A percentile compares a stretch with the other conserved stretches of the same genome.
These are phyloP conservation scores for Termitomyces sp. DNA, from an alignment of 768 basidiomycete genomes.

Conservation along the genomic window DNA sequence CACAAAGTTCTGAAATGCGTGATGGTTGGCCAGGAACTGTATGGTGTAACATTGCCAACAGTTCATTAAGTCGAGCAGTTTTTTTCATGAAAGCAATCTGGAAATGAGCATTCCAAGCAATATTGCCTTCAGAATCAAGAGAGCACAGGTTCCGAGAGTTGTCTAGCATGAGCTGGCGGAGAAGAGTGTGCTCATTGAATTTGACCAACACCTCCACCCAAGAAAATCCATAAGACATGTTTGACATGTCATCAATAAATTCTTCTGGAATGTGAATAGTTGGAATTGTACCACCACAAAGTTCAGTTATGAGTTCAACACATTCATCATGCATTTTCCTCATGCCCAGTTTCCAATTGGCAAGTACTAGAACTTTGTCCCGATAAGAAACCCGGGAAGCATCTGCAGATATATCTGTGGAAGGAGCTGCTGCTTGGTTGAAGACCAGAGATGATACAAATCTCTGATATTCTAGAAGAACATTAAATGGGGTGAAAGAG, in stretches of 20 bases:
- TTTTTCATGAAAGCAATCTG: not conserved
- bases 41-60: not conserved
- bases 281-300: not conserved
- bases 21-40: not conserved
- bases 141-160: not conserved
- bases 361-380: not conserved
- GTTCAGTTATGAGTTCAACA: not conserved
- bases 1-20: not conserved
- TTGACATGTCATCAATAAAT: not conserved
- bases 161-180: not conserved
- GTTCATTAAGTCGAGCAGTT: not conserved
- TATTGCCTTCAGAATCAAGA: not conserved
- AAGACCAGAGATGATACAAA: not conserved
- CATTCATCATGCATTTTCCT: not conserved
- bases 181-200: not conserved
- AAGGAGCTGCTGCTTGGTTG: not conserved
- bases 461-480: not conserved
- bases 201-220: not conserved
- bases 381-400: not conserved
- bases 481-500: not conserved
- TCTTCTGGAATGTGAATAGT: not conserved
- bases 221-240: not conserved
- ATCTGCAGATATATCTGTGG: not conserved
- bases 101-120: not conserved
- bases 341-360: not conserved